Conservation (phyloP, 805 yeast genomes). For the Metschnikowia koreensis region DNA sequence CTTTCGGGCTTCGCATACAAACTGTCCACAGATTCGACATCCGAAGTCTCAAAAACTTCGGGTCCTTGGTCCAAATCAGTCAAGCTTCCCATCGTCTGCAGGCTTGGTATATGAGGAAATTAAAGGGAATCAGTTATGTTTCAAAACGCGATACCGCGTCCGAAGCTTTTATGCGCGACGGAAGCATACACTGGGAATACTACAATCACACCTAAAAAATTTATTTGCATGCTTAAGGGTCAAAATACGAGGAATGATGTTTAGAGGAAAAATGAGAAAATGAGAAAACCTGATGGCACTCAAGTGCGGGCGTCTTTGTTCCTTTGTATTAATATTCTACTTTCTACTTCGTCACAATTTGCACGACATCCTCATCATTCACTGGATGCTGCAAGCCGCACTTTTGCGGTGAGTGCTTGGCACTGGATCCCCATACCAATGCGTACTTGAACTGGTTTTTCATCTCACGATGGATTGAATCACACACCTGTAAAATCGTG, state of each 20-base stretch:
- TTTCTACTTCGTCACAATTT: conserved; percentile 74
- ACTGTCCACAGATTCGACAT: conserved; percentile 34
- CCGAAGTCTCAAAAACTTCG: conserved; percentile 49
- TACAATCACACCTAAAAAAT: no score
- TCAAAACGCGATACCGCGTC: not conserved
- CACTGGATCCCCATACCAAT: conserved; percentile 92
- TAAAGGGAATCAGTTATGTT: no score
- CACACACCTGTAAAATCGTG: conserved; percentile 83
- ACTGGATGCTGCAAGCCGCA: conserved; percentile 85
- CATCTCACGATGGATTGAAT: conserved; percentile 88
- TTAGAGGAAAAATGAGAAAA: no score
- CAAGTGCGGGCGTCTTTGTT: not conserved
- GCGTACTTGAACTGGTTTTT: conserved; percentile 92
- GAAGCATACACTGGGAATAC: not conserved
- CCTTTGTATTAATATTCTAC: not conserved
- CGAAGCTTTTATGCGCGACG: not conserved
- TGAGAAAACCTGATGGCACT: no score
- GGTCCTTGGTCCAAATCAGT: conserved; percentile 16
- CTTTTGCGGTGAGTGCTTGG: conserved; percentile 95
- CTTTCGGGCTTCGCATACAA: conserved; percentile 5
- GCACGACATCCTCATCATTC: conserved; percentile 92
- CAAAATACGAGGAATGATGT: no score
- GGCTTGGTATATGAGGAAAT: no score
- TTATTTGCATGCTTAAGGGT: no score
- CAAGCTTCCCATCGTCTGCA: conserved; percentile 5